Evolutionary conservation across 495 filamentous ascomycete genomes (phyloP).

Genomic region (Aspergillus ellipticus): DNA sequence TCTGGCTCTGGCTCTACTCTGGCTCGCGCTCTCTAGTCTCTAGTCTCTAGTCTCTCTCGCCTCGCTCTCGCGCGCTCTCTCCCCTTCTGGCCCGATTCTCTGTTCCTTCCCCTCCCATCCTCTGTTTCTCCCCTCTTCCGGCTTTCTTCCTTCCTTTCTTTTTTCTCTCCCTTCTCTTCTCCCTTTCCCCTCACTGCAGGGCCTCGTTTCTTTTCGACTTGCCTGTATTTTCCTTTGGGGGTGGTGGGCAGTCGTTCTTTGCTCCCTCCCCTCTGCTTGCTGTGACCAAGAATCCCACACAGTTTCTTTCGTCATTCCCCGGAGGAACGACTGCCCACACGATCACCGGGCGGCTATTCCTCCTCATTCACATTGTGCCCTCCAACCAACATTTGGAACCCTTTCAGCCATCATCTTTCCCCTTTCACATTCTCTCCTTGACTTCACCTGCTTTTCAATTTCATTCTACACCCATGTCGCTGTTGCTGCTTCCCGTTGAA

Average conservation of each 20-base stretch:
- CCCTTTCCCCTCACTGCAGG: slow-evolving; percentile 12
- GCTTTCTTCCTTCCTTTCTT: slow-evolving; percentile 19
- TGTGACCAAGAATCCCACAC: slow-evolving; percentile 17
- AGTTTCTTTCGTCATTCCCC: slow-evolving; percentile 33
- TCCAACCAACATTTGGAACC: slow-evolving; percentile 1
- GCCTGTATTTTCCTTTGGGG: slow-evolving; percentile 22
- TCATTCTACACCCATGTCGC: not conserved
- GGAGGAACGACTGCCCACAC: slow-evolving; percentile 40
- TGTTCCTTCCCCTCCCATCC: slow-evolving; percentile 11
- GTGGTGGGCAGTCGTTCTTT: slow-evolving; percentile 25
- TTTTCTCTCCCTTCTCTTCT: slow-evolving; percentile 9
- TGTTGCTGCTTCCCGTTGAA: not conserved
- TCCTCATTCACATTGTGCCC: not conserved
- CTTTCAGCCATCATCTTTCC: not conserved
- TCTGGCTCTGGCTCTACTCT: slow-evolving; percentile 25
- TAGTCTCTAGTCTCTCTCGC: too few relatives aligned
- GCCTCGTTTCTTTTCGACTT: slow-evolving; percentile 17
- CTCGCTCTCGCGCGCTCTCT: slow-evolving; percentile 20
- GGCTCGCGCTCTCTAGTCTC: slow-evolving; percentile 14
- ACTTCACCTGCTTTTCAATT: not conserved
- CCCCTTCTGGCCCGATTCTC: slow-evolving; percentile 17
- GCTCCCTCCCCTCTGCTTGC: slow-evolving; percentile 18
- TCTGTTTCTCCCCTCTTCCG: slow-evolving; percentile 8
- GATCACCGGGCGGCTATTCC: slow-evolving; percentile 19
- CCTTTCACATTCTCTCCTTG: slow-evolving; percentile 6